phyloP scores from a whole-genome alignment of 2,329 filamentous ascomycete species.

The Penicillium sp. region DNA sequence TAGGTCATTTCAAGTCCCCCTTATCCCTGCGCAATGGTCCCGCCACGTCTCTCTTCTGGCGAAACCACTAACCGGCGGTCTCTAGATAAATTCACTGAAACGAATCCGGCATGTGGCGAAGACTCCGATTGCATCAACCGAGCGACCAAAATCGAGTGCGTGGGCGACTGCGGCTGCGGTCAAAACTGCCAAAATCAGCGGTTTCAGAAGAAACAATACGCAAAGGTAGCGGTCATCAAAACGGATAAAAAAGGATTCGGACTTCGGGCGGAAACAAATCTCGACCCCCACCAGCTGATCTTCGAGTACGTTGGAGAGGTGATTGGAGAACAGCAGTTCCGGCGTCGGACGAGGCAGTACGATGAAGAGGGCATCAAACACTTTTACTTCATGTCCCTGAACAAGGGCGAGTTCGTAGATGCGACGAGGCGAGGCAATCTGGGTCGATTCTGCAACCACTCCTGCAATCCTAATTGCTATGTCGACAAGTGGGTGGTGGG shows the following conservation, averaged over 20 bases:
- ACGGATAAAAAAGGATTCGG: constrained; percentile 98
- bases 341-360: constrained; percentile 86
- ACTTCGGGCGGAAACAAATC: constrained; percentile 73
- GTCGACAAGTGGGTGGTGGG: constrained; percentile 99
- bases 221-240: constrained; percentile 89
- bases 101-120: constrained; percentile 86
- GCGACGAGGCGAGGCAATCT: constrained; percentile 96
- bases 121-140: constrained; percentile 99
- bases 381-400: constrained; percentile 99
- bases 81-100: constrained; percentile 49
- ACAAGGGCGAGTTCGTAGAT: constrained; percentile 93
- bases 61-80: not conserved
- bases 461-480: constrained; percentile 97
- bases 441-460: constrained; percentile 97
- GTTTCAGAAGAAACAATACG: constrained; percentile 87
- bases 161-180: constrained; percentile 83
- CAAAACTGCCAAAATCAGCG: constrained; percentile 88
- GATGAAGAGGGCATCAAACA: constrained; percentile 96
- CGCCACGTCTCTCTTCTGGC: not conserved
- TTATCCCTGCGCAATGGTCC: constrained; percentile 22
- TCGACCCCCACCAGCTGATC: constrained; percentile 85
- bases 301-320: constrained; percentile 99
- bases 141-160: constrained; percentile 95
- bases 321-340: constrained; percentile 88
- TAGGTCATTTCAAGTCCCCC: constrained; percentile 52